These are phyloP conservation scores for Ceriops decandra DNA, from an alignment of 345 rosid species.

Conservation along the genomic window DNA sequence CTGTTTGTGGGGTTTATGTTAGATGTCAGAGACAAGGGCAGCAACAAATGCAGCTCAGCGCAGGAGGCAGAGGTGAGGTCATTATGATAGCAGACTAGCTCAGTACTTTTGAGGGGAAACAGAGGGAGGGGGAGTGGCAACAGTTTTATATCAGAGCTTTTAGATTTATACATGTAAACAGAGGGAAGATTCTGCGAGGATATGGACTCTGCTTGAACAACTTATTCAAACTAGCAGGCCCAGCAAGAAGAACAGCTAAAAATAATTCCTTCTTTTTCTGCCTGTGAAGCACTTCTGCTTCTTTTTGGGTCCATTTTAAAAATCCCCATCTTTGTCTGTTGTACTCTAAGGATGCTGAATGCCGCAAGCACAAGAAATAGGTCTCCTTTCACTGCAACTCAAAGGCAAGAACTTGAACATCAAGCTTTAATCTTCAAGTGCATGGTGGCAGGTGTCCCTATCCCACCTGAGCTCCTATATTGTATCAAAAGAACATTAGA, in stretches of 20 bases:
- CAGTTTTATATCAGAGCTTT: neutral
- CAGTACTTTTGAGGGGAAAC: constrained; percentile 1
- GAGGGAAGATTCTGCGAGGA: constrained; percentile 27
- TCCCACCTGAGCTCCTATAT: constrained; percentile 70
- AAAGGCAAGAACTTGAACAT: constrained; percentile 79
- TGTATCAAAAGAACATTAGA: constrained; percentile 64
- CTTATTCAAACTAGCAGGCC: constrained; percentile 12
- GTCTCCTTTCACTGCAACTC: constrained; percentile 64
- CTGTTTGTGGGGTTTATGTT: constrained; percentile 32
- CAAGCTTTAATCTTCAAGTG: constrained; percentile 84
- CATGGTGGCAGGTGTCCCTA: constrained; percentile 80
- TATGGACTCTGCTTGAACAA: constrained; percentile 18
- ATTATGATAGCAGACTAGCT: constrained; percentile 24
- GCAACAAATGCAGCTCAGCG: neutral
- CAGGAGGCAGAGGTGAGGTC: constrained; percentile 36
- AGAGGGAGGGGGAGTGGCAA: neutral
- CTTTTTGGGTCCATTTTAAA: neutral
- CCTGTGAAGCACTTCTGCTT: constrained; percentile 6
- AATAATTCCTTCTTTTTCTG: constrained; percentile 5
- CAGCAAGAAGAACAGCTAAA: neutral
- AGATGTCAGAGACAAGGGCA: constrained; percentile 37
- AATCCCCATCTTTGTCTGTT: neutral
- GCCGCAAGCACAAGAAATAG: constrained; percentile 35
- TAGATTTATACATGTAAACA: constrained; percentile 16
- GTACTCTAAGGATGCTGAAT: constrained; percentile 30